These are phyloP conservation scores for Fusarium continuum DNA, from an alignment of 2,329 filamentous ascomycete genomes.

Conservation along the genomic window DNA sequence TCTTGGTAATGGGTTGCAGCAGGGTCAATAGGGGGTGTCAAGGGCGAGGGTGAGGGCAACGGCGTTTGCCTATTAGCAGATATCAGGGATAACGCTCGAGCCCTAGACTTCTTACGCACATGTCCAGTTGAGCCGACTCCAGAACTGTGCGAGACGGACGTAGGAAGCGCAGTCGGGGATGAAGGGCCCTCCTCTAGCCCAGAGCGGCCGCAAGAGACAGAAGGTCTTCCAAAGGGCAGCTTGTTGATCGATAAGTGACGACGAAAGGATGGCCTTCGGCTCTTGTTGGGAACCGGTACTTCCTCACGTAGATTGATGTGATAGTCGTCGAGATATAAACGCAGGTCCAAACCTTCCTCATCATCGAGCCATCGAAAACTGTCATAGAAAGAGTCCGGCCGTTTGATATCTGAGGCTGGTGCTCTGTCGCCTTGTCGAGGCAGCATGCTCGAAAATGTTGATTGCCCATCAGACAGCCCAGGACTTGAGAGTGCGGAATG, in stretches of 20 bases:
- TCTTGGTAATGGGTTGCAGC: slow-evolving; percentile 87
- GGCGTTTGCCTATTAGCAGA: slow-evolving; percentile 54
- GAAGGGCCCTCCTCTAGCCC: slow-evolving; percentile 53
- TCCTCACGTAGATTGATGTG: slow-evolving; percentile 68
- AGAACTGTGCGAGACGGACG: slow-evolving; percentile 37
- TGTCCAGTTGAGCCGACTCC: slow-evolving; percentile 46
- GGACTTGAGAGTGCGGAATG: slow-evolving; percentile 38
- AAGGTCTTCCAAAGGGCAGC: slow-evolving; percentile 67
- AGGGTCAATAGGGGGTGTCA: slow-evolving; percentile 64
- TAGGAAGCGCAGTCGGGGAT: slow-evolving; percentile 38
- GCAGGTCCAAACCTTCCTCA: slow-evolving; percentile 73
- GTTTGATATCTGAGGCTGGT: slow-evolving; percentile 32
- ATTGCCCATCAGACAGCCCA: slow-evolving; percentile 30
- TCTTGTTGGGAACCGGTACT: slow-evolving; percentile 54
- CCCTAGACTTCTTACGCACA: slow-evolving; percentile 61
- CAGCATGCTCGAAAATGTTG: slow-evolving; percentile 42
- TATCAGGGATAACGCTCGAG: slow-evolving; percentile 64
- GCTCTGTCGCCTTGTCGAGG: slow-evolving; percentile 31
- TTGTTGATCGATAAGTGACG: slow-evolving; percentile 77
- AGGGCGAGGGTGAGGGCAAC: slow-evolving; percentile 34
- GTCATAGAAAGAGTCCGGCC: slow-evolving; percentile 68
- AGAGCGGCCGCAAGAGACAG: slow-evolving; percentile 60
- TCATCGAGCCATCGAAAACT: slow-evolving; percentile 80
- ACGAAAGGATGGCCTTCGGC: slow-evolving; percentile 69
- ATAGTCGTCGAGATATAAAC: slow-evolving; percentile 75